Percentiles rank a stretch among this genome's conserved stretches.
Evolutionary conservation across 1,139 yeast genomes (phyloP).

Genomic region (Pneumocystis oryctolagi): DNA sequence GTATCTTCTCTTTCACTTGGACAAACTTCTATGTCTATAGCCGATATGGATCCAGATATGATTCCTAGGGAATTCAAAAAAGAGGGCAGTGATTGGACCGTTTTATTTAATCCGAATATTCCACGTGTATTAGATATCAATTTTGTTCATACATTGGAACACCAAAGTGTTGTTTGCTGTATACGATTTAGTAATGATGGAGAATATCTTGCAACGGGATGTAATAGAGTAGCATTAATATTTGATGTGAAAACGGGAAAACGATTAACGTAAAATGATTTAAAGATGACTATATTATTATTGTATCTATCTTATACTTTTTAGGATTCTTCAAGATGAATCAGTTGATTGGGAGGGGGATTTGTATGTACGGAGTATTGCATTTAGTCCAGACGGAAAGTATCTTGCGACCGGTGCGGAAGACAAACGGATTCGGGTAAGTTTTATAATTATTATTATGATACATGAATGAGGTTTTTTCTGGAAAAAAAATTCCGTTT

Average conservation of each 20-base stretch:
- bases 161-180: slow-evolving; percentile 90
- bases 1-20: slow-evolving; percentile 9
- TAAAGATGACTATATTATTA: background rate
- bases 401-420: slow-evolving; percentile 96
- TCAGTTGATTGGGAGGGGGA: slow-evolving; percentile 44
- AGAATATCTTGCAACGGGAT: slow-evolving; percentile 87
- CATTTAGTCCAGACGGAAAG: slow-evolving; percentile 94
- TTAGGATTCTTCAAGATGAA: slow-evolving; percentile 59
- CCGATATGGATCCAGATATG: slow-evolving; percentile 7
- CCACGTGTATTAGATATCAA: slow-evolving; percentile 67
- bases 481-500: background rate
- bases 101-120: slow-evolving; percentile 79
- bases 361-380: slow-evolving; percentile 83
- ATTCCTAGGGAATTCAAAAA: slow-evolving; percentile 42
- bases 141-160: slow-evolving; percentile 77
- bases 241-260: slow-evolving; percentile 88
- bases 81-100: slow-evolving; percentile 73
- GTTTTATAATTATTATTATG: background rate
- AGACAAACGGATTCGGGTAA: slow-evolving; percentile 69
- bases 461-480: background rate
- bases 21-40: slow-evolving; percentile 2
- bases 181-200: slow-evolving; percentile 89
- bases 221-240: slow-evolving; percentile 91
- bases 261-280: slow-evolving; percentile 39
- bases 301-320: background rate